phyloP scores from a whole-genome alignment of 192 early-diverging fungal genomes.

The Coemansia sp. region DNA sequence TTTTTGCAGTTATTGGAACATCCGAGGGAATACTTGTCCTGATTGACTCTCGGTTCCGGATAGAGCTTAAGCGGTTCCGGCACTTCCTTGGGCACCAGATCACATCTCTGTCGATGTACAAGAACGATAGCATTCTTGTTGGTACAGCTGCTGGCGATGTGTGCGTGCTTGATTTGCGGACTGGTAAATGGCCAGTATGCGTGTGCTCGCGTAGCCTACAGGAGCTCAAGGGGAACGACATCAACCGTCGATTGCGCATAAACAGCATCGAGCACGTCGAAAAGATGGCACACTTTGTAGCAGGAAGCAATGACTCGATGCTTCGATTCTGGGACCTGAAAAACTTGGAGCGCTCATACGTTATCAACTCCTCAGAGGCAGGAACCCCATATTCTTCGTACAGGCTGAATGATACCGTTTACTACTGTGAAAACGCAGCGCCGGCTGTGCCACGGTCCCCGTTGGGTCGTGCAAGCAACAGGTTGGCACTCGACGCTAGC shows the following conservation, averaged over 20 bases:
- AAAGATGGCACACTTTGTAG: conserved; percentile 67
- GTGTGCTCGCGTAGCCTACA: conserved; percentile 56
- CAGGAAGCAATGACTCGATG: conserved; percentile 82
- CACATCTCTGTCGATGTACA: conserved; percentile 22
- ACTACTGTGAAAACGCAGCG: conserved; percentile 43
- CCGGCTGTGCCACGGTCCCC: conserved; percentile 20
- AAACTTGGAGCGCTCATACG: conserved; percentile 68
- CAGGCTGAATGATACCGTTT: conserved; percentile 41
- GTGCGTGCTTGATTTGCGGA: conserved; percentile 43
- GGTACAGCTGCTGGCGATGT: conserved; percentile 36
- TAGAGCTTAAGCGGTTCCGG: conserved; percentile 32
- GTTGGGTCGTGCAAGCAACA: conserved; percentile 6
- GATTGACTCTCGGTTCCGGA: conserved; percentile 43
- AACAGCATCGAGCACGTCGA: conserved; percentile 60
- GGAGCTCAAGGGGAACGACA: conserved; percentile 60
- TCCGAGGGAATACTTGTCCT: conserved; percentile 27
- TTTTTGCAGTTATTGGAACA: conserved; percentile 34
- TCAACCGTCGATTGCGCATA: conserved; percentile 59
- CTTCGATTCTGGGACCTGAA: conserved; percentile 81
- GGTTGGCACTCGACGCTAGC: conserved; percentile 14
- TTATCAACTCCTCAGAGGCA: conserved; percentile 59
- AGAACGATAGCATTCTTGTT: conserved; percentile 24
- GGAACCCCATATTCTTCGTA: conserved; percentile 44
- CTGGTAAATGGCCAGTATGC: conserved; percentile 44
- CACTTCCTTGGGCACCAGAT: conserved; percentile 31